A percentile compares a stretch with the other conserved stretches of the same genome.
Conservation (phyloP, 495 filamentous ascomycete species). For the Hapsidospora chrysogenum region DNA sequence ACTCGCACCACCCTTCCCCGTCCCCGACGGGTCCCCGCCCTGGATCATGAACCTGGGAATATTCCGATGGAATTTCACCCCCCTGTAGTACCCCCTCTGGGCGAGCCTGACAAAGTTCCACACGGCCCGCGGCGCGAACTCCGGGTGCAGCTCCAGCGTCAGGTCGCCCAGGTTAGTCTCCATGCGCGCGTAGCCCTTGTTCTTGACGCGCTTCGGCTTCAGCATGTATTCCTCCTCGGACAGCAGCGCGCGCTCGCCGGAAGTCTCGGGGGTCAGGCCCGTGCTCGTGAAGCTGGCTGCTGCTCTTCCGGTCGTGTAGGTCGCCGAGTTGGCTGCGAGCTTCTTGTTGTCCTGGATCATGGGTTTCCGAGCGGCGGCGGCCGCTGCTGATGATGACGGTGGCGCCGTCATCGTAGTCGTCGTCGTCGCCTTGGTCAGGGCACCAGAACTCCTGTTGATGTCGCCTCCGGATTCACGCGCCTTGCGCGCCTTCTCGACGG, state of each 20-base stretch:
- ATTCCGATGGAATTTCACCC: conserved; percentile 73
- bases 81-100: conserved; percentile 77
- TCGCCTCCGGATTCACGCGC: conserved; percentile 30
- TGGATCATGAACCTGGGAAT: conserved; percentile 97
- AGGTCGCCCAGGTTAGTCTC: conserved; percentile 66
- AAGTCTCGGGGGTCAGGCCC: conserved; percentile 80
- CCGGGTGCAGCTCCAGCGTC: conserved; percentile 80
- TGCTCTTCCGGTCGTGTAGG: conserved; percentile 79
- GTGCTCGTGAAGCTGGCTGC: conserved; percentile 93
- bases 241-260: conserved; percentile 64
- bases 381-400: conserved; percentile 8
- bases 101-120: conserved; percentile 92
- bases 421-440: conserved; percentile 20
- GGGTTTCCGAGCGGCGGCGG: conserved; percentile 4
- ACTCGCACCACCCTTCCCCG: conserved; percentile 70
- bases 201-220: conserved; percentile 70
- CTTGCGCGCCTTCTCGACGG: conserved; percentile 64
- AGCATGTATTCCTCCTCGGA: conserved; percentile 94
- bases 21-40: conserved; percentile 86
- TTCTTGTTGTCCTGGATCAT: conserved; percentile 32
- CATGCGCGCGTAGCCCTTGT: conserved; percentile 81
- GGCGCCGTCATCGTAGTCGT: conserved; percentile 3
- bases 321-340: conserved; percentile 65
- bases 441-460: conserved; percentile 28
- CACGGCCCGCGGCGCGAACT: conserved; percentile 78